Evolutionary conservation across 257 asterid genomes (phyloP).

Genomic region (Fraxinus excelsior): DNA sequence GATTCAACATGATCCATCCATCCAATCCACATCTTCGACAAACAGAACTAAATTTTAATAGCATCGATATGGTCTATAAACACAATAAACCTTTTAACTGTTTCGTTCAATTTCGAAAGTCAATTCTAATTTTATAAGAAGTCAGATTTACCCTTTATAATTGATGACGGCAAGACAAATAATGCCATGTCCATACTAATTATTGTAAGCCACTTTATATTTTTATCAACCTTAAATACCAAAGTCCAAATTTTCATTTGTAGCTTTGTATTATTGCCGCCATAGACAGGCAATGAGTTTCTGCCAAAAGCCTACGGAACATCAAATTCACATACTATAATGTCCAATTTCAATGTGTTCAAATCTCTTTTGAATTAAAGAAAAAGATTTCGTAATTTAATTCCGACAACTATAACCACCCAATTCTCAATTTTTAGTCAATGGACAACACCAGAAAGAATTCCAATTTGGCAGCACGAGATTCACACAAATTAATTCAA

Average conservation of each 20-base stretch:
- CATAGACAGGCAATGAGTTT: neutral
- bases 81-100: too few relatives aligned
- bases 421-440: conserved; percentile 14
- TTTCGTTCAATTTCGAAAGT: too few relatives aligned
- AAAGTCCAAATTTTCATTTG: conserved; percentile 19
- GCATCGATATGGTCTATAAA: too few relatives aligned
- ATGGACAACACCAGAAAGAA: conserved; percentile 21
- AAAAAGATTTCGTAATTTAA: conserved; percentile 9
- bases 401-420: conserved; percentile 4
- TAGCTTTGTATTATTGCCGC: conserved; percentile 23
- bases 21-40: neutral
- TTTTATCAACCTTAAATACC: conserved; percentile 22
- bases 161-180: neutral
- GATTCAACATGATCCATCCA: too few relatives aligned
- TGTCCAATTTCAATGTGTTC: conserved; percentile 13
- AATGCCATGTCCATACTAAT: neutral
- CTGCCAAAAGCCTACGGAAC: neutral
- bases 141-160: neutral
- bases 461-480: conserved; percentile 26
- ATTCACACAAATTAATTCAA: neutral
- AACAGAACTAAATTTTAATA: too few relatives aligned
- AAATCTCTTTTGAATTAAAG: neutral
- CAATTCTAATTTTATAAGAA: too few relatives aligned
- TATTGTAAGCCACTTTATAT: conserved; percentile 5
- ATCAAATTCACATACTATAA: conserved; percentile 7